Conservation (phyloP, 2,329 filamentous ascomycete genomes). For the Berkeleyomyces basicola region DNA sequence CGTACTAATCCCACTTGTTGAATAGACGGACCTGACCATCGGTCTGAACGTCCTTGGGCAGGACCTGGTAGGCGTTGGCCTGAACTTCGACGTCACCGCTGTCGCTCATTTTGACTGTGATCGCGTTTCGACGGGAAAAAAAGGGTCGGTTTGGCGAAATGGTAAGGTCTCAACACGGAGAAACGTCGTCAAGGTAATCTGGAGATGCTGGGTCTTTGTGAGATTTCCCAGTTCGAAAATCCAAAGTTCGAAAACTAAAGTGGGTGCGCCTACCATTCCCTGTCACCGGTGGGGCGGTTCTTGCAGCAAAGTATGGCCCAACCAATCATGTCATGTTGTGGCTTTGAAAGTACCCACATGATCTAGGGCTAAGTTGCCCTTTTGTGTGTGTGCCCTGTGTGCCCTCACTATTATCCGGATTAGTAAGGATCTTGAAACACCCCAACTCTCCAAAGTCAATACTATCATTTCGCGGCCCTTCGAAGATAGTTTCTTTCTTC, state of each 20-base stretch:
- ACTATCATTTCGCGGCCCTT: slow-evolving; percentile 13
- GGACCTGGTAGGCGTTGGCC: slow-evolving; percentile 57
- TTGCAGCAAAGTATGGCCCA: slow-evolving; percentile 21
- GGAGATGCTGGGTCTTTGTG: slow-evolving; percentile 13
- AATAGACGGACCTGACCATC: slow-evolving; percentile 90
- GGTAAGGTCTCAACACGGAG: slow-evolving; percentile 14
- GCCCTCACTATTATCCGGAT: slow-evolving; percentile 13
- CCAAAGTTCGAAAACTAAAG: slow-evolving; percentile 14
- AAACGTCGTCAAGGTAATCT: slow-evolving; percentile 14
- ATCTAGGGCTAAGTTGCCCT: slow-evolving; percentile 29
- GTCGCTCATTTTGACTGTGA: slow-evolving; percentile 62
- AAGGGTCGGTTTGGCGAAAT: slow-evolving; percentile 23
- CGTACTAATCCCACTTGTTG: slow-evolving; percentile 77
- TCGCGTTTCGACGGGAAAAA: slow-evolving; percentile 13
- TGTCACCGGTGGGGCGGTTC: slow-evolving; percentile 19
- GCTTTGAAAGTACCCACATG: slow-evolving; percentile 19
- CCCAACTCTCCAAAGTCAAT: slow-evolving; percentile 13
- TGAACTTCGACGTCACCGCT: slow-evolving; percentile 86
- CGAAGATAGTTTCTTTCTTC: slow-evolving; percentile 13
- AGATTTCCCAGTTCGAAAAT: slow-evolving; percentile 13
- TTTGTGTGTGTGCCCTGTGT: slow-evolving; percentile 14
- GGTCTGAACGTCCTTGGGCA: slow-evolving; percentile 88
- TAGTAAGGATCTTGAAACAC: slow-evolving; percentile 11
- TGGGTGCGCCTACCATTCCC: slow-evolving; percentile 14
- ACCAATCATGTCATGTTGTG: slow-evolving; percentile 23